Base-by-base conservation (phyloP, 2,329 filamentous ascomycete species). In the Trichoderma breve region DNA sequence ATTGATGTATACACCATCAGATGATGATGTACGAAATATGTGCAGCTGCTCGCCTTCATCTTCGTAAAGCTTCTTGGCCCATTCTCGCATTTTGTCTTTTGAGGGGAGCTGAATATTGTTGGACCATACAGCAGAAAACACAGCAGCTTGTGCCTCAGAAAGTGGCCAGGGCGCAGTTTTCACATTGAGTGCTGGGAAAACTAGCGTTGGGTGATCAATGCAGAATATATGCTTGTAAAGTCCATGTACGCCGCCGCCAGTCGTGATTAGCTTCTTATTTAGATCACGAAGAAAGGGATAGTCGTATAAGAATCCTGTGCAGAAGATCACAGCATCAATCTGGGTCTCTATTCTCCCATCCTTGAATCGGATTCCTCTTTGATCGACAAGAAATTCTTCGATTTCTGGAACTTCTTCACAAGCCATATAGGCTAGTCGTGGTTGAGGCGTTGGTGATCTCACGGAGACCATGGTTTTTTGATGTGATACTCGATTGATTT, bases 221-320 rank as follows among this genome's bases (percentile, higher is more conserved):
- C 91, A 90, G 80, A 98, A 91, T 12, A 98, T 77, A 76, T 98
- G 94, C 75, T 93, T 86, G 80, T 94, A 97, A 3, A 95, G 82
- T 36, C 91, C 89, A 73, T 90, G 84, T 1, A 95, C 90, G 28
- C 92, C 87, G 53, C 86, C 87, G 0, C 95, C 95, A 68, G 90
- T 87, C 0, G 88, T 90, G 70, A 95, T 86, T 2, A 94, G 79
- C 0, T 88, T 84, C 7, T 79, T 80, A 14, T 82, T 77, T 3
- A 88, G 74, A 5, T 82, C 78, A 12, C 79, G 78, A 3, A 91
- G 79, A 77, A 97, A 98, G 0, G 94, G 94, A 72, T 92, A 92
- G 6, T 91, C 90, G 81, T 93, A 97, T 71, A 97, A 88, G 77
- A 97, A 98, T 0, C 95, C 95, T 0, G 95, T 98, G 79, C 93